Evolutionary conservation across 345 rosid species (phyloP).

Genomic region (Aquilaria malaccensis): DNA sequence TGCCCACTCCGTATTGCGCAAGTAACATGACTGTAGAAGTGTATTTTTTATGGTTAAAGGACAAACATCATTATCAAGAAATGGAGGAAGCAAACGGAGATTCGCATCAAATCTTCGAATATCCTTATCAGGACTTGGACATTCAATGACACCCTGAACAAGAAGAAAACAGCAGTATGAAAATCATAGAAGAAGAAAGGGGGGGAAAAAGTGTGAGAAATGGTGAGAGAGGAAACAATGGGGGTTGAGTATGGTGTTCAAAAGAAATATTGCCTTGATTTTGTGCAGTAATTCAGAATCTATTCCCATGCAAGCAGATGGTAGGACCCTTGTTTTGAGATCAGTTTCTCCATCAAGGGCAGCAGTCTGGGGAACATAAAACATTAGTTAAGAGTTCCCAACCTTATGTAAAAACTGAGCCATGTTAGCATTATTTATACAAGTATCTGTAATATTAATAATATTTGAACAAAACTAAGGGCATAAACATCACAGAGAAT

Average conservation of each 20-base stretch:
- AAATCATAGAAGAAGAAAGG: background rate
- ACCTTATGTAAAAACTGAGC: background rate
- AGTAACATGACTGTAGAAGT: slow-evolving; percentile 93
- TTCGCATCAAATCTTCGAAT: slow-evolving; percentile 98
- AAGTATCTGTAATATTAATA: no score
- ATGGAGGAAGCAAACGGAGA: slow-evolving; percentile 91
- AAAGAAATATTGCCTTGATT: slow-evolving; percentile 58
- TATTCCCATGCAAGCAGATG: slow-evolving; percentile 87
- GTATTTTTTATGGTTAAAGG: slow-evolving; percentile 93
- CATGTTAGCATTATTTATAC: no score
- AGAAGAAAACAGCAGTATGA: slow-evolving; percentile 11
- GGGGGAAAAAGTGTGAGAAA: background rate
- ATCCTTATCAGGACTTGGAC: slow-evolving; percentile 93
- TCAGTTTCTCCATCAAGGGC: slow-evolving; percentile 98
- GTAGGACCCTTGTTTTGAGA: slow-evolving; percentile 85
- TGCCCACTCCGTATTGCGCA: slow-evolving; percentile 98
- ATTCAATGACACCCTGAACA: slow-evolving; percentile 90
- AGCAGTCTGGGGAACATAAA: slow-evolving; percentile 54
- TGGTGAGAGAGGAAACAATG: background rate
- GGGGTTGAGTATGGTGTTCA: background rate
- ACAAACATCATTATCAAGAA: slow-evolving; percentile 89
- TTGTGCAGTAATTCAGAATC: slow-evolving; percentile 85
- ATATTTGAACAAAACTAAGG: no score
- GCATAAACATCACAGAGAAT: no score
- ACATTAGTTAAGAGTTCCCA: background rate